Evolutionary conservation across 2,329 filamentous ascomycete genomes (phyloP).

Genomic region (Coleophoma crateriformis): DNA sequence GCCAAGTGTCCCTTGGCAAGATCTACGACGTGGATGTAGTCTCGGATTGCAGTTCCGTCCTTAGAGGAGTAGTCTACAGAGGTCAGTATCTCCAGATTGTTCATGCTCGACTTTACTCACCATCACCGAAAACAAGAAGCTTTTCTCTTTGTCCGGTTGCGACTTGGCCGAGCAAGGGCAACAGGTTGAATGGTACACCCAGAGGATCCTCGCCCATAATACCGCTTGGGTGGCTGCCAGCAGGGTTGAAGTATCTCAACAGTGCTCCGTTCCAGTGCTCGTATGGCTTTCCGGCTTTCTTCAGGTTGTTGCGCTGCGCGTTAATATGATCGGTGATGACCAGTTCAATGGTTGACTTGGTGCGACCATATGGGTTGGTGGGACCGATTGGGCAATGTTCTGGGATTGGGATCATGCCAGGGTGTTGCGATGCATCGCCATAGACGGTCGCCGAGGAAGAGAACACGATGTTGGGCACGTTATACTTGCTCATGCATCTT

Average conservation of each 20-base stretch:
- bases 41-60: slow-evolving; percentile 90
- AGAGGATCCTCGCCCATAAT: slow-evolving; percentile 98
- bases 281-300: slow-evolving; percentile 71
- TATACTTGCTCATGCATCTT: slow-evolving; percentile 79
- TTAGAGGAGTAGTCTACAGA: slow-evolving; percentile 81
- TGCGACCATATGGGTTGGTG: slow-evolving; percentile 96
- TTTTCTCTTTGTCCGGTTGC: slow-evolving; percentile 93
- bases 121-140: slow-evolving; percentile 88
- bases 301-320: slow-evolving; percentile 75
- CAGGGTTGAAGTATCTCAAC: slow-evolving; percentile 96
- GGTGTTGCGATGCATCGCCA: slow-evolving; percentile 91
- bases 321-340: slow-evolving; percentile 90
- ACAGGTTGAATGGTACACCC: slow-evolving; percentile 90
- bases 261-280: slow-evolving; percentile 90
- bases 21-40: slow-evolving; percentile 97
- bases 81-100: too few relatives aligned
- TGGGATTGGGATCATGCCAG: slow-evolving; percentile 98
- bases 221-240: slow-evolving; percentile 87
- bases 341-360: slow-evolving; percentile 86
- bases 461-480: slow-evolving; percentile 96
- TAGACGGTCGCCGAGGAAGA: slow-evolving; percentile 98
- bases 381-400: slow-evolving; percentile 94
- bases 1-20: slow-evolving; percentile 80
- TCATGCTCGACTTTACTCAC: slow-evolving; percentile 41
- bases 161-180: slow-evolving; percentile 91